Percentiles rank a stretch among this genome's conserved stretches.
Conservation (phyloP, 2,329 filamentous ascomycete genomes). For the Lachnellula cervina region DNA sequence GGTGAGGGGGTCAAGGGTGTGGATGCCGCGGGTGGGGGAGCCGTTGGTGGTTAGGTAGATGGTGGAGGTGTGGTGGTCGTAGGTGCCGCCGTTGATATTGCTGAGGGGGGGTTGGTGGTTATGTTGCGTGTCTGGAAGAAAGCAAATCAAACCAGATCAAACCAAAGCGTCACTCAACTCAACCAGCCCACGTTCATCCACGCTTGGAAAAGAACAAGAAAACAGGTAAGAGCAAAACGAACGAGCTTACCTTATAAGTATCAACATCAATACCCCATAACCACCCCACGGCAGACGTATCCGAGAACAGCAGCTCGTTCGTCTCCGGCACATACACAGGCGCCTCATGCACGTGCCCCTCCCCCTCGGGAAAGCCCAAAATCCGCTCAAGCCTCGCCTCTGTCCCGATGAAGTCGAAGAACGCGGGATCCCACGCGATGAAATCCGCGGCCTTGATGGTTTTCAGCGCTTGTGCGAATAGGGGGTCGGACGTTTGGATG, state of each 20-base stretch:
- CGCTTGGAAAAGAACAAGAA: neutral
- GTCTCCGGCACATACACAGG: neutral
- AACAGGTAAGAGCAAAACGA: neutral
- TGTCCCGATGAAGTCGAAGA: neutral
- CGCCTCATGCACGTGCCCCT: neutral
- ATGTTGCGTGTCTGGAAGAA: neutral
- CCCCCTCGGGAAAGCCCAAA: neutral
- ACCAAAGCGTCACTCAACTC: too few relatives aligned
- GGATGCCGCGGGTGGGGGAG: neutral
- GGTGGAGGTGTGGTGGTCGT: neutral
- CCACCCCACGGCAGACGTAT: slow-evolving; percentile 72
- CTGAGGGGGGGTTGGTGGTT: neutral
- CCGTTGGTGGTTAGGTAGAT: neutral
- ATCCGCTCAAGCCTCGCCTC: neutral
- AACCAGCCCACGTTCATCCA: too few relatives aligned
- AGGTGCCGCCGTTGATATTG: neutral
- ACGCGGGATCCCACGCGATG: neutral
- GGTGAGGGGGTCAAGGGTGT: neutral
- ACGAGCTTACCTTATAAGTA: neutral
- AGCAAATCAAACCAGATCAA: too few relatives aligned
- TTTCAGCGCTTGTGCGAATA: neutral
- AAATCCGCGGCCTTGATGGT: neutral
- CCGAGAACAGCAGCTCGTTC: slow-evolving; percentile 56
- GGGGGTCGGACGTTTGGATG: neutral
- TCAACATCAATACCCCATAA: slow-evolving; percentile 48